Evolutionary conservation across 768 basidiomycete species (phyloP).

Genomic region (Suillus occidentalis): DNA sequence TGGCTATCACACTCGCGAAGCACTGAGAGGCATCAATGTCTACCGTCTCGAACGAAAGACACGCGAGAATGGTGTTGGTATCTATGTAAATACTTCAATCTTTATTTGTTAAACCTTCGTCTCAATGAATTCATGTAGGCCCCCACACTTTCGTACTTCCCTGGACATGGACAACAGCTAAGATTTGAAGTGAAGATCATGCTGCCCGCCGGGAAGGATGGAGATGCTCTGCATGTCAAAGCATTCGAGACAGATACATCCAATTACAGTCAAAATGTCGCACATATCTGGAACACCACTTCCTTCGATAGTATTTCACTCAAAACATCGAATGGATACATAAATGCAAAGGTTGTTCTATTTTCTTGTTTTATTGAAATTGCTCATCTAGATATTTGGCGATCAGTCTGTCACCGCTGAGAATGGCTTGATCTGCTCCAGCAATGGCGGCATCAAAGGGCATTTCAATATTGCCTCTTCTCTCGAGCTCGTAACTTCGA

Average conservation of each 20-base stretch:
- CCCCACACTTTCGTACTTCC: slow-evolving; percentile 16
- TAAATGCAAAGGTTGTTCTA: slow-evolving; percentile 28
- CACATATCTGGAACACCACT: slow-evolving; percentile 33
- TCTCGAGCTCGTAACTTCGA: slow-evolving; percentile 38
- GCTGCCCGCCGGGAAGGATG: slow-evolving; percentile 33
- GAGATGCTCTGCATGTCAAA: slow-evolving; percentile 35
- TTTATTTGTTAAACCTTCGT: neutral
- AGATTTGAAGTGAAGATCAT: slow-evolving; percentile 37
- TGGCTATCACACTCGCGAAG: slow-evolving; percentile 17
- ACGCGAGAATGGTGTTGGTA: slow-evolving; percentile 30
- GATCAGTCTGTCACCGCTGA: slow-evolving; percentile 35
- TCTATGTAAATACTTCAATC: slow-evolving; percentile 29
- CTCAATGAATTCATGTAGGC: slow-evolving; percentile 30
- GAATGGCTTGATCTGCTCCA: slow-evolving; percentile 32
- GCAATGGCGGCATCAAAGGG: slow-evolving; percentile 49
- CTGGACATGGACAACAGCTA: slow-evolving; percentile 18
- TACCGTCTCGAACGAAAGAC: slow-evolving; percentile 29
- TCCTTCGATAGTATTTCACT: slow-evolving; percentile 40
- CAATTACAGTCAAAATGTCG: slow-evolving; percentile 39
- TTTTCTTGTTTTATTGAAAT: neutral
- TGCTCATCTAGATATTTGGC: slow-evolving; percentile 6
- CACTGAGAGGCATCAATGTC: slow-evolving; percentile 26
- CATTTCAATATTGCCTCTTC: slow-evolving; percentile 36
- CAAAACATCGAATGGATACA: slow-evolving; percentile 33
- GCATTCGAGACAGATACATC: slow-evolving; percentile 43